Percentiles rank a stretch among this genome's conserved stretches.
phyloP scores from a whole-genome alignment of 108 stramenopile species.

The Phaeodactylum tricornutum region DNA sequence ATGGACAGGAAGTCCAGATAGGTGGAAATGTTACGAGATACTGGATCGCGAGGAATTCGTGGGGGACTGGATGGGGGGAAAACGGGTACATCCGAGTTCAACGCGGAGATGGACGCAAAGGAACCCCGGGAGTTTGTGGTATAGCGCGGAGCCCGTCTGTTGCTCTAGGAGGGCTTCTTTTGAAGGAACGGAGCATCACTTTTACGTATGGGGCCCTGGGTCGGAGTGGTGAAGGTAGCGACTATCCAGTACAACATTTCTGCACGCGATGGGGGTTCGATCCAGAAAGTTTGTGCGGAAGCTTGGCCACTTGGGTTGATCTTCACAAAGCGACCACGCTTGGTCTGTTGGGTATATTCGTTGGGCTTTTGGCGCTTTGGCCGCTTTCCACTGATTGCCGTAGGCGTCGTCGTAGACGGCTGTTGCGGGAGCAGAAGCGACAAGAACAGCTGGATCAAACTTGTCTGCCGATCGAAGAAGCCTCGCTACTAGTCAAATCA shows the following conservation, averaged over 20 bases:
- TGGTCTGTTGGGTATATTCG: background rate
- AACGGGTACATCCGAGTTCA: constrained; percentile 53
- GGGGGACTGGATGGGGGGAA: constrained; percentile 67
- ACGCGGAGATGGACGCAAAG: constrained; percentile 38
- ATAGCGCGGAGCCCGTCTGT: constrained; percentile 65
- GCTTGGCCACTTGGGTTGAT: background rate
- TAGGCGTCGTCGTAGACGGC: constrained; percentile 12
- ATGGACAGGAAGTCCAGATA: constrained; percentile 31
- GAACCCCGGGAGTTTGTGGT: constrained; percentile 53
- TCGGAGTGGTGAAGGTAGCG: background rate
- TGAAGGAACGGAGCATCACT: background rate
- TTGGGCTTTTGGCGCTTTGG: constrained; percentile 5
- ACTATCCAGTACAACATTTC: background rate
- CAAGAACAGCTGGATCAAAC: too few species aligned
- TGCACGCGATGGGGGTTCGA: background rate
- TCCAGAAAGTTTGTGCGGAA: background rate
- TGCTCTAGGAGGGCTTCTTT: constrained; percentile 13
- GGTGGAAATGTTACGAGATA: constrained; percentile 12
- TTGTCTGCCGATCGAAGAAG: constrained; percentile 1
- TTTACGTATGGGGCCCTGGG: background rate
- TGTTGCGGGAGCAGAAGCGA: too few species aligned
- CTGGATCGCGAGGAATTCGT: constrained; percentile 67
- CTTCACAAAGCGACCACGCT: background rate
- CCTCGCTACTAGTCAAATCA: too few species aligned
- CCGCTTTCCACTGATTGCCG: too few species aligned